These are phyloP conservation scores for Vigna mungo DNA, from an alignment of 306 rosid genomes.

Conservation along the genomic window DNA sequence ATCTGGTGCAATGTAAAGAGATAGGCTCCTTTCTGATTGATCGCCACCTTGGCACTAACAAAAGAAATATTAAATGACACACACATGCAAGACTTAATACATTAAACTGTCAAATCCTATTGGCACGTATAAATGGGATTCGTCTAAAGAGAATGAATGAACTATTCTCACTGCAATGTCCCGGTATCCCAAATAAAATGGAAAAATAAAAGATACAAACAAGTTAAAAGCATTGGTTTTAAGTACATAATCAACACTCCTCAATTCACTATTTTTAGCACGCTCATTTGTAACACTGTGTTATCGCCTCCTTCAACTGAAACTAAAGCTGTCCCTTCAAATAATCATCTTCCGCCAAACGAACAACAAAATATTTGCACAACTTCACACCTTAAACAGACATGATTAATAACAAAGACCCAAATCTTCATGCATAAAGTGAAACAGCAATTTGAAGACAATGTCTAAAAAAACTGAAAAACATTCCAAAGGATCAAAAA, in stretches of 20 bases:
- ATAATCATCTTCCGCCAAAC: background rate
- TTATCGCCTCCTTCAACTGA: conserved; percentile 18
- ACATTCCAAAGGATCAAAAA: conserved; percentile 14
- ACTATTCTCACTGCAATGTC: conserved; percentile 2
- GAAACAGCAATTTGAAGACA: background rate
- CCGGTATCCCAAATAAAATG: conserved; percentile 3
- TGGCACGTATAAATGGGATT: conserved; percentile 12
- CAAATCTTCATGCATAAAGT: background rate
- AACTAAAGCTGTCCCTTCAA: conserved; percentile 5
- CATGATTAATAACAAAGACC: conserved; percentile 14
- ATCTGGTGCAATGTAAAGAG: conserved; percentile 64
- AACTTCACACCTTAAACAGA: conserved; percentile 31
- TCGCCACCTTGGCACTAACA: conserved; percentile 85
- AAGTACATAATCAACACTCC: conserved; percentile 3
- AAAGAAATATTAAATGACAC: conserved; percentile 33
- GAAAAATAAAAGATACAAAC: too few relatives aligned
- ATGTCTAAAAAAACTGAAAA: conserved; percentile 1
- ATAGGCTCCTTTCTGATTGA: conserved; percentile 64
- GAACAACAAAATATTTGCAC: background rate
- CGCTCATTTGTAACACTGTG: conserved; percentile 10
- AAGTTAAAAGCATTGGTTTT: too few relatives aligned
- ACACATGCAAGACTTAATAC: background rate
- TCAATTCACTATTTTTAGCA: background rate
- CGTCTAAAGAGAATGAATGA: conserved; percentile 18
- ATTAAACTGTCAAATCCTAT: conserved; percentile 6